Evolutionary conservation across 306 rosid genomes (phyloP).

Genomic region (Mimosa bimucronata): DNA sequence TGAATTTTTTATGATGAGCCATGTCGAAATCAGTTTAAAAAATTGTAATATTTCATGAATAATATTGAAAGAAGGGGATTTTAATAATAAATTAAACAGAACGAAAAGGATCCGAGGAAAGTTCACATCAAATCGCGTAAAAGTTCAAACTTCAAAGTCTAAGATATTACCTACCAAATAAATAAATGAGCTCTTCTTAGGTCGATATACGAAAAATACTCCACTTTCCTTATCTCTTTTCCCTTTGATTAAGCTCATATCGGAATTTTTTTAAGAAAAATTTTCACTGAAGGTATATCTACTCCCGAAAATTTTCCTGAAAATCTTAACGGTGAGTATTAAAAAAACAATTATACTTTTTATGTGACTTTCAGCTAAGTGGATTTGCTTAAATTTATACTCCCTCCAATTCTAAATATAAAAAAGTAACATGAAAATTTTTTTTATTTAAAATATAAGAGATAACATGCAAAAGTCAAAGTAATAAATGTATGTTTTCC

Average conservation of each 20-base stretch:
- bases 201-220: not conserved
- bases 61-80: not conserved
- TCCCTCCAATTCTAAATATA: no score
- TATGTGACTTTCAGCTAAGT: not conserved
- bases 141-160: constrained; percentile 39
- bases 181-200: constrained; percentile 19
- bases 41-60: not conserved
- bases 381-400: not conserved
- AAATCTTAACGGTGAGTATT: not conserved
- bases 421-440: no score
- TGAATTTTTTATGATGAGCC: not conserved
- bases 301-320: not conserved
- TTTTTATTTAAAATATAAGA: no score
- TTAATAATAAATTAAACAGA: not conserved
- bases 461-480: no score
- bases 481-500: no score
- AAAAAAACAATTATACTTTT: not conserved
- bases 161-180: constrained; percentile 11
- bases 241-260: not conserved
- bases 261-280: not conserved
- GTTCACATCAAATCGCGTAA: constrained; percentile 30
- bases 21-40: not conserved
- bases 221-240: not conserved
- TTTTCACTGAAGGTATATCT: not conserved
- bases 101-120: constrained; percentile 37